Evolutionary conservation across 2,329 filamentous ascomycete genomes (phyloP).

Genomic region (Scleromitrula shiraiana): DNA sequence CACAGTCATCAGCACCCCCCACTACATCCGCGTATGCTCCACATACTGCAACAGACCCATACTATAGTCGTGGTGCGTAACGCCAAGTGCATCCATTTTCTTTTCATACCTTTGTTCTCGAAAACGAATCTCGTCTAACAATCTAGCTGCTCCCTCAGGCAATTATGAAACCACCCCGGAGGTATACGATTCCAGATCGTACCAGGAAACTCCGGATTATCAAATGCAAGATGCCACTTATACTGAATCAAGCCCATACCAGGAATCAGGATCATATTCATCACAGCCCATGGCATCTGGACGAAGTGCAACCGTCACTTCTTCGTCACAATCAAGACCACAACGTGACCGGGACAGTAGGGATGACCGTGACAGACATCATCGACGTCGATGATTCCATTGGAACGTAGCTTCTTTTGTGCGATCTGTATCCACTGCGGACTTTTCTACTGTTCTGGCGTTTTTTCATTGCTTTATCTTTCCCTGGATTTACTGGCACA

Average conservation of each 20-base stretch:
- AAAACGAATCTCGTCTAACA: conserved; percentile 27
- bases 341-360: conserved; percentile 22
- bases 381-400: conserved; percentile 18
- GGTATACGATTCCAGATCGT: conserved; percentile 19
- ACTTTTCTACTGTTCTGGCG: conserved; percentile 23
- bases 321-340: conserved; percentile 17
- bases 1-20: conserved; percentile 29
- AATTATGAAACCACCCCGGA: conserved; percentile 16
- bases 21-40: conserved; percentile 30
- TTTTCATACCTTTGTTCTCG: conserved; percentile 9
- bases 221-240: conserved; percentile 10
- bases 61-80: conserved; percentile 52
- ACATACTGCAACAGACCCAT: conserved; percentile 43
- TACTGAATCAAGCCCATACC: conserved; percentile 15
- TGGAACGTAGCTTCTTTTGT: conserved; percentile 16
- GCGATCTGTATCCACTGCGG: conserved; percentile 11
- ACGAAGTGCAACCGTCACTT: conserved; percentile 21
- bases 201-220: conserved; percentile 16
- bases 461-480: conserved; percentile 22
- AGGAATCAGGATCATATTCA: conserved; percentile 17
- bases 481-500: conserved; percentile 18
- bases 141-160: conserved; percentile 25
- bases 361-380: conserved; percentile 23
- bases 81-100: conserved; percentile 19
- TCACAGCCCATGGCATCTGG: conserved; percentile 19